Conservation (phyloP, 352 stramenopile genomes). For the Globisporangium acanthophoron region DNA sequence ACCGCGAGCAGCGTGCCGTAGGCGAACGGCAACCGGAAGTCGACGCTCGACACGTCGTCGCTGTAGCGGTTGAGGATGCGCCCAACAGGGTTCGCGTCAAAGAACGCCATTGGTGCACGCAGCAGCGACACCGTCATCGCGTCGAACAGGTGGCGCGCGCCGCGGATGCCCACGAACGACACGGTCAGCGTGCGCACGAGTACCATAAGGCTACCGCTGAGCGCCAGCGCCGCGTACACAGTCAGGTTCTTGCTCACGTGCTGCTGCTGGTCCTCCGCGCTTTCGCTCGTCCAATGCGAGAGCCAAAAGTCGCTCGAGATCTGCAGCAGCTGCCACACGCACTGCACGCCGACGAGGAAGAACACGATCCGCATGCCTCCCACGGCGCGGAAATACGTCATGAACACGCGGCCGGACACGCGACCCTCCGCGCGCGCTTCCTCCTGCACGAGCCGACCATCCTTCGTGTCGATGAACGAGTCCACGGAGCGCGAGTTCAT, state of each 20-base stretch:
- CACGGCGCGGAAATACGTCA: constrained; percentile 41
- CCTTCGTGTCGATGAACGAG: constrained; percentile 19
- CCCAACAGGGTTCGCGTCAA: constrained; percentile 89
- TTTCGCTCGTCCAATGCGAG: constrained; percentile 78
- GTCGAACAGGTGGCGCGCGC: constrained; percentile 78
- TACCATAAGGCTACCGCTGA: constrained; percentile 44
- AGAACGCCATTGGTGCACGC: constrained; percentile 90
- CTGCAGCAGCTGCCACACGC: constrained; percentile 79
- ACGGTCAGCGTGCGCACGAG: constrained; percentile 57
- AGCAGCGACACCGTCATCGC: constrained; percentile 82
- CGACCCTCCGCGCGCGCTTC: constrained; percentile 25
- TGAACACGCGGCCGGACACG: constrained; percentile 31
- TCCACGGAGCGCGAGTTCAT: constrained; percentile 24
- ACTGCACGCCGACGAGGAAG: constrained; percentile 57
- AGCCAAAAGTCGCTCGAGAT: constrained; percentile 90
- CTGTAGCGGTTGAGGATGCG: constrained; percentile 89
- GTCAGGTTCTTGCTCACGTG: constrained; percentile 65
- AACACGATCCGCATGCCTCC: constrained; percentile 40
- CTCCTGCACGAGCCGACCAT: constrained; percentile 23
- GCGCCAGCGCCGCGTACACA: constrained; percentile 54
- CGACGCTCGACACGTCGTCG: constrained; percentile 91
- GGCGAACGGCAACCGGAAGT: constrained; percentile 80
- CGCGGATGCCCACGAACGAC: constrained; percentile 46
- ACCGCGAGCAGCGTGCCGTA: constrained; percentile 66
- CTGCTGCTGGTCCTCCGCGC: constrained; percentile 74